A percentile compares a stretch with the other conserved stretches of the same genome.
Evolutionary conservation across 2,329 filamentous ascomycete genomes (phyloP).

Genomic region (Diaporthe caulivora): DNA sequence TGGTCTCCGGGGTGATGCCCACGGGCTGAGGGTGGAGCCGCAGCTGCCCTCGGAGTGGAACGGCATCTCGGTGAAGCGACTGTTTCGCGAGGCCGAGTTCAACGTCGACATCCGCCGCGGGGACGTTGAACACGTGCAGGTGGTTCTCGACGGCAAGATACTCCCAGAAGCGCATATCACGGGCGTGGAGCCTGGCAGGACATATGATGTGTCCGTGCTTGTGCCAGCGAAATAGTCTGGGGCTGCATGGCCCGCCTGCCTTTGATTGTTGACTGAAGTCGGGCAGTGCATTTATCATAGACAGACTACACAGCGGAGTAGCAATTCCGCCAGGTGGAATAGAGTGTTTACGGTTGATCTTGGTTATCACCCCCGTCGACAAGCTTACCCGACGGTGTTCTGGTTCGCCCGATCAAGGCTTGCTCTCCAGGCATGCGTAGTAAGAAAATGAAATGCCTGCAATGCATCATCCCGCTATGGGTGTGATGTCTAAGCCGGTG

Average conservation of each 20-base stretch:
- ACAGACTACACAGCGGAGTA: not conserved
- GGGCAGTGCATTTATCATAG: not conserved
- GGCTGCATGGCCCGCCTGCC: not conserved
- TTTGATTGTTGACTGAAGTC: too few relatives aligned
- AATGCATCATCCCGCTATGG: not conserved
- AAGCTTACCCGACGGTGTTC: slow-evolving; percentile 20
- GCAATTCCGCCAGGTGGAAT: not conserved
- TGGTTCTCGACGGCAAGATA: slow-evolving; percentile 52
- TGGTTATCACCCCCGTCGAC: not conserved
- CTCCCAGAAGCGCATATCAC: slow-evolving; percentile 57
- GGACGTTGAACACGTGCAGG: slow-evolving; percentile 55
- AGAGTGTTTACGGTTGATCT: not conserved
- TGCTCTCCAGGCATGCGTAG: not conserved
- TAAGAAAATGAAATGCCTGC: slow-evolving; percentile 6
- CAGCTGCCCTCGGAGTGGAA: slow-evolving; percentile 65
- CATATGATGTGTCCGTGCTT: slow-evolving; percentile 29
- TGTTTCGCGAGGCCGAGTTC: slow-evolving; percentile 65
- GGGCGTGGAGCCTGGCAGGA: slow-evolving; percentile 54
- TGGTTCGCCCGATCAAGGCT: not conserved
- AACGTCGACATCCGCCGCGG: slow-evolving; percentile 57
- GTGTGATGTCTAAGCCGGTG: not conserved
- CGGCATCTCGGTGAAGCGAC: slow-evolving; percentile 58
- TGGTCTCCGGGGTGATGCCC: slow-evolving; percentile 62
- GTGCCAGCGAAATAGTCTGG: slow-evolving; percentile 11
- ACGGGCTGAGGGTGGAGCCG: slow-evolving; percentile 61